These are phyloP conservation scores for Tritrichomonas foetus DNA, from an alignment of 208 protist genomes.

Conservation along the genomic window DNA sequence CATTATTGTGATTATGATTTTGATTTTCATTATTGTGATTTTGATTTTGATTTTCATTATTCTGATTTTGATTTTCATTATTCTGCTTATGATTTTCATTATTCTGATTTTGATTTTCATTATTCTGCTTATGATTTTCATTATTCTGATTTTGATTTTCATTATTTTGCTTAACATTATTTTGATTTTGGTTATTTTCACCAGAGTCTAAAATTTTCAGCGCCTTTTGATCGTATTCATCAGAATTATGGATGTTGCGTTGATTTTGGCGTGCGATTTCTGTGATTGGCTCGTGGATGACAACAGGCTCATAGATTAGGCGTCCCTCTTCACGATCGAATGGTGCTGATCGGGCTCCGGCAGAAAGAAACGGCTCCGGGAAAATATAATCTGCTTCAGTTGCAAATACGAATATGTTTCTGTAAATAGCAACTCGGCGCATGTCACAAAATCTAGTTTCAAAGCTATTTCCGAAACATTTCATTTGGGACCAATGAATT, in stretches of 20 bases:
- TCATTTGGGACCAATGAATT: slow-evolving; percentile 10
- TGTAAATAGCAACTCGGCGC: background rate
- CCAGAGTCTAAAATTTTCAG: too few relatives aligned
- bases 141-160: too few relatives aligned
- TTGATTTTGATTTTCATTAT: too few relatives aligned
- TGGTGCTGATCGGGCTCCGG: background rate
- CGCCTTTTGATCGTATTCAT: too few relatives aligned
- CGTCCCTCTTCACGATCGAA: background rate
- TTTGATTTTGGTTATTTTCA: too few relatives aligned
- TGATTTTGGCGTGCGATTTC: background rate
- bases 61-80: too few relatives aligned
- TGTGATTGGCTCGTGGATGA: background rate
- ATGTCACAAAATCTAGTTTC: background rate
- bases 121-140: too few relatives aligned
- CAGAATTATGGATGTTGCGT: background rate
- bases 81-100: too few relatives aligned
- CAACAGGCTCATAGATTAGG: background rate
- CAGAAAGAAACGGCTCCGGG: background rate
- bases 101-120: too few relatives aligned
- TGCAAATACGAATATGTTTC: background rate
- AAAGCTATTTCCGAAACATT: background rate
- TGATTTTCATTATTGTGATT: too few relatives aligned
- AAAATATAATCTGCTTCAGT: background rate
- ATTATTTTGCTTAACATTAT: too few relatives aligned
- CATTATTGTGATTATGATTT: too few relatives aligned